Conservation (phyloP, 768 basidiomycete species). For the Dacryopinax spathularia region DNA sequence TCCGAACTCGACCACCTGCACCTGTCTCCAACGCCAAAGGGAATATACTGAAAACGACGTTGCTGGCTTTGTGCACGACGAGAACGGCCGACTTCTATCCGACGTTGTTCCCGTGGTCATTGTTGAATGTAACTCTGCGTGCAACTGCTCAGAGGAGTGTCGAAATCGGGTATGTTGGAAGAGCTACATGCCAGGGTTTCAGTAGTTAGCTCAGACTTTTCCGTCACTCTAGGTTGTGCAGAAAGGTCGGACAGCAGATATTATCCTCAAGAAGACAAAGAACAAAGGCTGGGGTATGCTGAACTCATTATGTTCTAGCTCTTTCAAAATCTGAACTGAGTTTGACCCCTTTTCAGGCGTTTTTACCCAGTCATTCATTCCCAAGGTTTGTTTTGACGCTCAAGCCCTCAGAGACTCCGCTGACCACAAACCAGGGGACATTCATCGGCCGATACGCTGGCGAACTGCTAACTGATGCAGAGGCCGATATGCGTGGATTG, state of each 20-base stretch:
- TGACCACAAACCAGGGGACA: conserved; percentile 47
- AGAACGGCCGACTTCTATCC: conserved; percentile 38
- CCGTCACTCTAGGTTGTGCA: conserved; percentile 53
- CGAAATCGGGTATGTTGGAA: conserved; percentile 50
- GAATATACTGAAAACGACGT: conserved; percentile 23
- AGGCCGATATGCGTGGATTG: conserved; percentile 53
- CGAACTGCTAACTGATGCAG: conserved; percentile 57
- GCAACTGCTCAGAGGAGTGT: conserved; percentile 69
- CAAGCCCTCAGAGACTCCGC: conserved; percentile 21
- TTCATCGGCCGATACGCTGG: conserved; percentile 80
- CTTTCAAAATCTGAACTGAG: neutral
- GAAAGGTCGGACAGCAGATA: conserved; percentile 48
- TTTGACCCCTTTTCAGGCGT: conserved; percentile 38
- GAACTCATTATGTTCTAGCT: neutral
- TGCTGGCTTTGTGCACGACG: conserved; percentile 54
- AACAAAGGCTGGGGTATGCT: conserved; percentile 74
- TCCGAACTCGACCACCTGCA: conserved; percentile 57
- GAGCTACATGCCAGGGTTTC: neutral
- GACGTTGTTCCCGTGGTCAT: conserved; percentile 30
- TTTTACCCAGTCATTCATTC: conserved; percentile 27
- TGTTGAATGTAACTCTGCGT: conserved; percentile 75
- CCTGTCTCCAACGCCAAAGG: conserved; percentile 49
- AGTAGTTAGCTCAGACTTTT: neutral
- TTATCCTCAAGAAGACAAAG: conserved; percentile 54
- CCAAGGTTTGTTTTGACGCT: neutral